Conservation (phyloP, 208 protist species). For the Trypanosoma congolense region DNA sequence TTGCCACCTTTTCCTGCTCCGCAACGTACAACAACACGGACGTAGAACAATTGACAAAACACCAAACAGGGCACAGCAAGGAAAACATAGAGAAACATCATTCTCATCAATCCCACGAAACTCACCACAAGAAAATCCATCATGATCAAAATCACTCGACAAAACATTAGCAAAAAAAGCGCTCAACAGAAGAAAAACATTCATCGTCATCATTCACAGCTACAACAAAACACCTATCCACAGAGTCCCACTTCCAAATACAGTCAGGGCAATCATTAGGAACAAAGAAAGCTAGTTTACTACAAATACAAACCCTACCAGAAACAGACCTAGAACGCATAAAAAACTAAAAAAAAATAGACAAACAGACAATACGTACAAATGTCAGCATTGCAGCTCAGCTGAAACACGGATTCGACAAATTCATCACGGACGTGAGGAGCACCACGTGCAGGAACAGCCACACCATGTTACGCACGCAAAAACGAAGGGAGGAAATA, state of each 20-base stretch:
- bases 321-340: constrained; percentile 6
- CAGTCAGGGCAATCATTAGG: constrained; percentile 24
- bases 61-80: constrained; percentile 65
- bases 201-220: constrained; percentile 37
- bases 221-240: constrained; percentile 33
- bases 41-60: constrained; percentile 36
- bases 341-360: constrained; percentile 15
- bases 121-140: not conserved
- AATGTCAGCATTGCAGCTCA: too few relatives aligned
- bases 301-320: constrained; percentile 15
- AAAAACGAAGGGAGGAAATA: too few relatives aligned
- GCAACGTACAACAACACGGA: constrained; percentile 68
- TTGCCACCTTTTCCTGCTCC: constrained; percentile 27
- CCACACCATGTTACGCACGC: too few relatives aligned
- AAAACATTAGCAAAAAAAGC: not conserved
- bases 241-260: constrained; percentile 44
- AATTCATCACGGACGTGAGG: too few relatives aligned
- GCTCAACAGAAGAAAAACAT: constrained; percentile 12
- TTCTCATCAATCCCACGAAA: not conserved
- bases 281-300: constrained; percentile 16
- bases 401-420: too few relatives aligned
- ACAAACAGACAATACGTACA: too few relatives aligned
- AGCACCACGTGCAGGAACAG: too few relatives aligned
- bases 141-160: constrained; percentile 9
- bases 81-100: constrained; percentile 15